Base-by-base conservation (phyloP, 2,329 filamentous ascomycete species). In the Penicillium paneum region DNA sequence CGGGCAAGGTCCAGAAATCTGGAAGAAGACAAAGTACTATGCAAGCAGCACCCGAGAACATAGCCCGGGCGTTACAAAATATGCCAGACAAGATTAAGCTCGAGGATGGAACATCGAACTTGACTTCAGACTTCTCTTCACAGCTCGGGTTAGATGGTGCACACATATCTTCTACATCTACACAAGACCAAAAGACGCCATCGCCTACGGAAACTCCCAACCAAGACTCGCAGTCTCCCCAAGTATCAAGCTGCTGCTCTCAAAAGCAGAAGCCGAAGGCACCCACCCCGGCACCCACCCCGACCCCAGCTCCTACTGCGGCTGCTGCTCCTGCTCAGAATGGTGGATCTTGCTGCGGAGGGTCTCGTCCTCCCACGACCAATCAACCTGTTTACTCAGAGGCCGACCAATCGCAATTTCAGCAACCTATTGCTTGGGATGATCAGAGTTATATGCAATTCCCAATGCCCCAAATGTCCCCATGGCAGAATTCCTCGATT, bases 1-100 rank as follows among this genome's bases (percentile, higher is more conserved):
- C 70, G 5, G 68, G 63, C 40, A 71, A 71, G 52, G 56, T 75
- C 7, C 73, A 75, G 53, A 74, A 76, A 48, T 48, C 65, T 6
- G 58, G 63, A 34, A 70, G 64, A 53, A 64, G 67, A 51, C 69
- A 69, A 28, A 69, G 69, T 54, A 69, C 55, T 29, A 57, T 71
- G 35, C 70, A 74, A 55, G 60, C 68, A 2, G 62, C 67, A 2
- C 67, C 71, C 2, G 70, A 73, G 47, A 69, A 66, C 41, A 62
- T 74, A 41, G 67, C 64, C 17, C 73, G 70, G 52, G 71, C 68
- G 26, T 50, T 74, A 28, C 62, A 66, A 36, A 59, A 63, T 4
- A 65, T 70, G 52, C 62, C 66, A 6, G 60, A 65, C 6, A 62
- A 62, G 26, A 55, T 66, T 11, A 62, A 64, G 17, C 7, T 60